Evolutionary conservation across 2,329 filamentous ascomycete species (phyloP).

Genomic region (Verticillium klebahnii): DNA sequence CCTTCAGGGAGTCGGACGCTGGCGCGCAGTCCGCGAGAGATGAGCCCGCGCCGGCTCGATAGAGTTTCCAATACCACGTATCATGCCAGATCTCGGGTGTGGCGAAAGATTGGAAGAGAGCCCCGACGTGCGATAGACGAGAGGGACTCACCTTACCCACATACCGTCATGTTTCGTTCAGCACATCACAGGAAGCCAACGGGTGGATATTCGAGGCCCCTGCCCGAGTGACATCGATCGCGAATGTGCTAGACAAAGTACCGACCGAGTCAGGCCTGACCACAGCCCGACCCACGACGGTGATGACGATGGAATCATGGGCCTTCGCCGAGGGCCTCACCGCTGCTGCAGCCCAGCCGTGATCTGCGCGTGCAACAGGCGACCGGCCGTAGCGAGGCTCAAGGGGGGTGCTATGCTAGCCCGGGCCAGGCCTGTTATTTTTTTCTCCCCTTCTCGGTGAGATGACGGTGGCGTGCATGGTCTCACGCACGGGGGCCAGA

Average conservation of each 20-base stretch:
- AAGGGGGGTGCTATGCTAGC: too few species aligned
- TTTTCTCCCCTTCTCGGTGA: not conserved
- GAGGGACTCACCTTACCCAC: too few species aligned
- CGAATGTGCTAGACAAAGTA: too few species aligned
- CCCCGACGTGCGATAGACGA: not conserved
- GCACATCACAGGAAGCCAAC: too few species aligned
- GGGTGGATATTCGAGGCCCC: too few species aligned
- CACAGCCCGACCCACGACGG: too few species aligned
- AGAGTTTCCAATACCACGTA: not conserved
- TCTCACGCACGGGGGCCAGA: not conserved
- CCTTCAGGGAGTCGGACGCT: conserved; percentile 22
- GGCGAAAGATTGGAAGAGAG: not conserved
- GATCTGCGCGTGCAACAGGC: not conserved
- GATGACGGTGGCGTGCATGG: not conserved
- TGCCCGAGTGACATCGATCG: too few species aligned
- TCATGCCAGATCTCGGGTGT: not conserved
- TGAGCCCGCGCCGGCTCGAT: not conserved
- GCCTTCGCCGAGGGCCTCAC: not conserved
- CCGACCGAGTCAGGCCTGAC: too few species aligned
- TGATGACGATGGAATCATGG: not conserved
- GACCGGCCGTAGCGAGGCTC: too few species aligned
- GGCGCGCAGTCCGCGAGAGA: not conserved
- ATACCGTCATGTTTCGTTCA: too few species aligned
- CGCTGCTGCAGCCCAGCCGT: too few species aligned
- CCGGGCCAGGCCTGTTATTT: not conserved